Percentiles rank a stretch among this genome's conserved stretches.
Conservation (phyloP, 768 basidiomycete genomes). For the Tylopilus vinaceipallidus region DNA sequence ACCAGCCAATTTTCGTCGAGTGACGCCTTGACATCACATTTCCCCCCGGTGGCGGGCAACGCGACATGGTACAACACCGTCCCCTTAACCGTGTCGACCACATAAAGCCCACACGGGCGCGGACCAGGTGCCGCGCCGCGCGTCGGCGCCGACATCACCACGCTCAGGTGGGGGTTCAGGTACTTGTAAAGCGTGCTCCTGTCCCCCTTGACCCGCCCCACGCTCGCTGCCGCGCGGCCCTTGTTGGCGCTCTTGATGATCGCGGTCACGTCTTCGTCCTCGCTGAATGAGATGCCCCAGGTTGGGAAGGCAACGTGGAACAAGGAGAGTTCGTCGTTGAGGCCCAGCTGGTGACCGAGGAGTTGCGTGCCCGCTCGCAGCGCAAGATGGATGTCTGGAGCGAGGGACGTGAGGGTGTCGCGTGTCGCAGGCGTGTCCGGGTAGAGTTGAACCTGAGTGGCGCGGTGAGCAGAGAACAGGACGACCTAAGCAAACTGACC, state of each 20-base stretch:
- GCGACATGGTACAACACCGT: constrained; percentile 65
- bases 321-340: constrained; percentile 42
- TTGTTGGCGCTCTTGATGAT: constrained; percentile 45
- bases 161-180: constrained; percentile 77
- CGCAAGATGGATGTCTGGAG: constrained; percentile 53
- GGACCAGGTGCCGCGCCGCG: constrained; percentile 11
- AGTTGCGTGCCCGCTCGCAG: constrained; percentile 50
- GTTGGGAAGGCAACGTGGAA: constrained; percentile 54
- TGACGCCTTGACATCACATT: constrained; percentile 64
- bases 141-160: constrained; percentile 53
- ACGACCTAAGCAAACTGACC: constrained; percentile 38
- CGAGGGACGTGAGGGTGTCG: constrained; percentile 42
- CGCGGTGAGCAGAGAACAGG: not conserved
- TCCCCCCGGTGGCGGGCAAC: constrained; percentile 43
- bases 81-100: constrained; percentile 82
- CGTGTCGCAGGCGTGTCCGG: constrained; percentile 53
- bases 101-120: constrained; percentile 58
- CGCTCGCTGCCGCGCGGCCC: constrained; percentile 60
- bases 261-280: constrained; percentile 54
- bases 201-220: constrained; percentile 85
- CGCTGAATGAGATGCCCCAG: constrained; percentile 61
- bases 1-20: constrained; percentile 93
- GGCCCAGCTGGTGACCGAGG: constrained; percentile 53
- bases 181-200: constrained; percentile 93
- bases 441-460: constrained; percentile 57